A percentile compares a stretch with the other conserved stretches of the same genome.
Conservation (phyloP, 208 protist genomes). For the Entamoeba moshkovskii region DNA sequence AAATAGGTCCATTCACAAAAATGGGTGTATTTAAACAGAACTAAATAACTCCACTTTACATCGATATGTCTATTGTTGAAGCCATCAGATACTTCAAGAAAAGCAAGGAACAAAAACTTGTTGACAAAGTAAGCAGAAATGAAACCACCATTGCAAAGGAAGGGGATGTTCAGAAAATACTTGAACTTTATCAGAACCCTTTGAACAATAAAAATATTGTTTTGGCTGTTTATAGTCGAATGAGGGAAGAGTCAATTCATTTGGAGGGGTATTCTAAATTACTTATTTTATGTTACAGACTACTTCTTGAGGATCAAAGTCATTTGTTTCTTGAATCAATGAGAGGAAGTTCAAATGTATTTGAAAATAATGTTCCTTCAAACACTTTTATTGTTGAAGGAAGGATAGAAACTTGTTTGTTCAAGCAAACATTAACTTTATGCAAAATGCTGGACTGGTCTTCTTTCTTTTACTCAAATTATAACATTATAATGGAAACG, state of each 20-base stretch:
- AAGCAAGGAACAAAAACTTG: neutral
- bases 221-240: neutral
- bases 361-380: neutral
- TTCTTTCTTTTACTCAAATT: neutral
- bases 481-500: neutral
- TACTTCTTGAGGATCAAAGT: neutral
- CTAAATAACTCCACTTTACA: too few species aligned
- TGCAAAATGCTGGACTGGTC: neutral
- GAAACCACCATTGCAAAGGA: neutral
- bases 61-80: neutral
- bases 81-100: neutral
- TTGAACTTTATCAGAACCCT: neutral
- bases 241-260: neutral
- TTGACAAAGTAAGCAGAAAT: neutral
- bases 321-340: neutral
- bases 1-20: too few species aligned
- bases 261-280: neutral
- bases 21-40: too few species aligned
- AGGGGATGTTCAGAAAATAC: neutral
- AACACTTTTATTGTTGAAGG: too few species aligned
- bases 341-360: neutral
- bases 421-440: neutral
- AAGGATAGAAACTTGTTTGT: neutral
- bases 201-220: neutral
- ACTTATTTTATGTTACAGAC: neutral